These are phyloP conservation scores for Claviceps africana DNA, from an alignment of 2,329 filamentous ascomycete genomes.

Conservation along the genomic window DNA sequence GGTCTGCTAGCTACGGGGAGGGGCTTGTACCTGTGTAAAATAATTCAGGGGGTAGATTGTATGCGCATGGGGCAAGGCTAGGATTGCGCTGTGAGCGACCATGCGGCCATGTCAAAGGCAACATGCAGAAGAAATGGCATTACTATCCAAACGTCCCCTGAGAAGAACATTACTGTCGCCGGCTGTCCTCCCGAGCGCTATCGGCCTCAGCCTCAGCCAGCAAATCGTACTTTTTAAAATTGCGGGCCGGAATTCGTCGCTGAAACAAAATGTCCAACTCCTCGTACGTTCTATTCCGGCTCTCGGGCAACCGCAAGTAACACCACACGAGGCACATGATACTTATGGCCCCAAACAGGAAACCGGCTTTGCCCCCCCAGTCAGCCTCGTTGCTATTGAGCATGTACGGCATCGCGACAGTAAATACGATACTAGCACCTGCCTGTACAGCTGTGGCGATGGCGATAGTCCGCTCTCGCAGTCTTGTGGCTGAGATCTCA, in stretches of 20 bases:
- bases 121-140: background rate
- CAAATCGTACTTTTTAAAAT: constrained; percentile 10
- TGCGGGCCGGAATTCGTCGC: constrained; percentile 6
- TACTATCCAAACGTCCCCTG: background rate
- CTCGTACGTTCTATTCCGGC: constrained; percentile 16
- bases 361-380: constrained; percentile 19
- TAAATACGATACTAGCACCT: constrained; percentile 14
- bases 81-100: background rate
- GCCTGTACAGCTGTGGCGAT: constrained; percentile 15
- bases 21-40: too few relatives aligned
- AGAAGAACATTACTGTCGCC: background rate
- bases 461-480: constrained; percentile 19
- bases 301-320: constrained; percentile 18
- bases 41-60: too few relatives aligned
- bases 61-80: too few relatives aligned
- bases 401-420: constrained; percentile 18
- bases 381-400: constrained; percentile 17
- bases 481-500: constrained; percentile 22
- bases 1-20: too few relatives aligned
- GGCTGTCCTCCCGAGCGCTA: background rate
- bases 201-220: constrained; percentile 7
- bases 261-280: constrained; percentile 19
- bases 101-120: background rate
- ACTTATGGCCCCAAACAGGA: constrained; percentile 16
- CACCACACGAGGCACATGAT: constrained; percentile 12